Evolutionary conservation across 2,329 filamentous ascomycete species (phyloP), one percentile per base, ranked within the genome.

Genomic region (Ophiocordyceps robertsii): DNA sequence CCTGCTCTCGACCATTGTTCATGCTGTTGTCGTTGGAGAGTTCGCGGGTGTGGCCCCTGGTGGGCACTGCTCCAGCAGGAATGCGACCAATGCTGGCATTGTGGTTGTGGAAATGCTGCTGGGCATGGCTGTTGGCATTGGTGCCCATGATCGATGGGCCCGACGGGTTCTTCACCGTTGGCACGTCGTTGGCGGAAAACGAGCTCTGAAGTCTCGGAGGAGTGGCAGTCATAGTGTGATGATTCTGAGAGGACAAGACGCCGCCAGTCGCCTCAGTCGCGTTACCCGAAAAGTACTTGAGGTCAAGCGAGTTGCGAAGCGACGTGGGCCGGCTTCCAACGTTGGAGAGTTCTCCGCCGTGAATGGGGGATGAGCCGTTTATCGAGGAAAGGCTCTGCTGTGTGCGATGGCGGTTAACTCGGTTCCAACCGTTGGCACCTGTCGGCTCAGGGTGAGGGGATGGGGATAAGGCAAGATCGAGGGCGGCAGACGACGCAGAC

Each of bases 181-280:
- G 84, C 17, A 95, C 72, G 55, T 96, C 89, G 60, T 84, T 92
- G 42, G 86, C 80, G 10, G 92, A 95, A 66, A 85, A 95, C 0
- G 90, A 95, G 37, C 84, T 81, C 62, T 89, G 84, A 44, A 95
- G 63, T 67, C 85, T 38, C 13, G 44, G 87, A 29, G 82, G 78
- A 31, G 83, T 76, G 42, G 76, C 75, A 24, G 75, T 70, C 59
- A 82, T 73, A 46, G 62, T 61, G 46, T 73, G 68, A 44, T 58
- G 73, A 24, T 64, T 59, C 14, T 73, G 62, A 3, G 75, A 65
- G 27, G 70, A 62, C 47, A 70, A 65, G 39, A 64, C 56, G 33
- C 53, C 52, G 35, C 56, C 55, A 24, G 61, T 47, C 11, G 56
- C 50, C 39, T 71, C 70, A 16, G 59, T 51, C 4, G 60, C 51